Evolutionary conservation across 352 stramenopile genomes (phyloP).

Genomic region (Globisporangium paddicum): DNA sequence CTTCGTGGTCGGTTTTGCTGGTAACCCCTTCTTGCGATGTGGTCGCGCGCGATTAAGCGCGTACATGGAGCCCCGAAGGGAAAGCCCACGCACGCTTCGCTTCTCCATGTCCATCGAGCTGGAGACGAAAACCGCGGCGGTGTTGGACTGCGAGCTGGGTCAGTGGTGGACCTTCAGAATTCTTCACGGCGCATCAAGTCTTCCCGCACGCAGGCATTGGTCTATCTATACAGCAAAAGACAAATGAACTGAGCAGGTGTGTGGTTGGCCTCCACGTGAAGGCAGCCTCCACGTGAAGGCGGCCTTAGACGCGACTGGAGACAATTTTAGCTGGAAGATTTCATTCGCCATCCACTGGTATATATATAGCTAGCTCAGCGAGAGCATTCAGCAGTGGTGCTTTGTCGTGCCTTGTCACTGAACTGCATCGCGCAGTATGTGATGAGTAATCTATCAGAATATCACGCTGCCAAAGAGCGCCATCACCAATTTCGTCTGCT

Average conservation of each 20-base stretch:
- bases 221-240: slow-evolving; percentile 10
- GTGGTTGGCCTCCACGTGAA: neutral
- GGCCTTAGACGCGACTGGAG: neutral
- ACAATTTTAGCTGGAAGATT: slow-evolving; percentile 2
- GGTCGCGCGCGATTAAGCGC: slow-evolving; percentile 11
- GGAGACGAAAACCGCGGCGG: neutral
- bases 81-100: slow-evolving; percentile 20
- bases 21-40: slow-evolving; percentile 14
- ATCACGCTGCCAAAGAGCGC: neutral
- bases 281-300: neutral
- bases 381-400: neutral
- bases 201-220: neutral
- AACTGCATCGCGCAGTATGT: neutral
- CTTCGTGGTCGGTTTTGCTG: slow-evolving; percentile 1
- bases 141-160: neutral
- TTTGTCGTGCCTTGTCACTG: slow-evolving; percentile 8
- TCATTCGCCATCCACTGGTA: neutral
- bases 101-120: slow-evolving; percentile 13
- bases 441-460: neutral
- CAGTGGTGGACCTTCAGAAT: slow-evolving; percentile 1
- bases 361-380: slow-evolving; percentile 2
- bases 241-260: slow-evolving; percentile 6
- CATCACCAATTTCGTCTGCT: neutral
- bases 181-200: slow-evolving; percentile 5
- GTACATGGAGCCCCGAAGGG: slow-evolving; percentile 35